phyloP scores from a whole-genome alignment of 2,329 filamentous ascomycete species.

The Cladophialophora yegresii region DNA sequence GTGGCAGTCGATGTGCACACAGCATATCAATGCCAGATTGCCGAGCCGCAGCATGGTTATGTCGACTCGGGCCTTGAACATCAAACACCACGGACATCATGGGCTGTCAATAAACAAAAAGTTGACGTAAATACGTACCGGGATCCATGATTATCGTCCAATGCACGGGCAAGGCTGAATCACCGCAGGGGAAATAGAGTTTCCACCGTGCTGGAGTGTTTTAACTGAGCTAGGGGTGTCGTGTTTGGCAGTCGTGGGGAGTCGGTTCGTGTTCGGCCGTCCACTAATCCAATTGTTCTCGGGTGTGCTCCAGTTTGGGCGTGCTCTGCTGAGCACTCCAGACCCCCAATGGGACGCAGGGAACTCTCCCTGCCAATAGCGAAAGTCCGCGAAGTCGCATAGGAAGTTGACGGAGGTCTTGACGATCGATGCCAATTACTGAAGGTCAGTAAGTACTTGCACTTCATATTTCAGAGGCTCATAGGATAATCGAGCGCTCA shows the following conservation, averaged over 20 bases:
- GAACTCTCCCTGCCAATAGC: constrained; percentile 22
- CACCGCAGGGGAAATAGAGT: constrained; percentile 26
- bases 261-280: constrained; percentile 17
- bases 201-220: constrained; percentile 17
- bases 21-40: constrained; percentile 32
- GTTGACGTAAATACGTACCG: constrained; percentile 25
- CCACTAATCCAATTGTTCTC: constrained; percentile 15
- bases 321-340: constrained; percentile 11
- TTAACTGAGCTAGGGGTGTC: constrained; percentile 14
- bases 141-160: constrained; percentile 28
- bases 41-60: constrained; percentile 20
- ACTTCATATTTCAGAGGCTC: background rate
- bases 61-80: background rate
- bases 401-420: constrained; percentile 6
- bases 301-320: constrained; percentile 15
- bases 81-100: constrained; percentile 6
- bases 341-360: constrained; percentile 13
- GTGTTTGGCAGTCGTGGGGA: constrained; percentile 12
- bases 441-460: constrained; percentile 13
- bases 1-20: constrained; percentile 24
- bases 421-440: constrained; percentile 8
- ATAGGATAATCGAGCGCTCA: background rate
- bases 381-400: constrained; percentile 3
- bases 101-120: constrained; percentile 13
- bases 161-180: constrained; percentile 28